These are phyloP conservation scores for Chenopodium suecicum DNA, from an alignment of 148 eudicot species.

Conservation along the genomic window DNA sequence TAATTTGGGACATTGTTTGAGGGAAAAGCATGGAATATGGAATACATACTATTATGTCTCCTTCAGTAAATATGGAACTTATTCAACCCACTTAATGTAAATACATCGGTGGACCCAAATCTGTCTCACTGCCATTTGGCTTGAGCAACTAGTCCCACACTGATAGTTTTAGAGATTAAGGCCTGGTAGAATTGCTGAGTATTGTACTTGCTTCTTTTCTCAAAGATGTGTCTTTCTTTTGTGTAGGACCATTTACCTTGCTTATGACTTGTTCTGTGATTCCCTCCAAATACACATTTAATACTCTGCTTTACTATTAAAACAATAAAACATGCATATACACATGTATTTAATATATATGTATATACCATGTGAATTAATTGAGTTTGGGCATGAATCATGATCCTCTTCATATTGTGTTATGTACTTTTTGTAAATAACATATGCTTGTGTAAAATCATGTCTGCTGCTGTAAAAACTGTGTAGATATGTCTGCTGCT, in stretches of 20 bases:
- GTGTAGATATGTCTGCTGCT: slow-evolving; percentile 1
- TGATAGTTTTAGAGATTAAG: slow-evolving; percentile 24
- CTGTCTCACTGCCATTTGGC: slow-evolving; percentile 41
- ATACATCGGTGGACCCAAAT: slow-evolving; percentile 33
- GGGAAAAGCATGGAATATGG: slow-evolving; percentile 71
- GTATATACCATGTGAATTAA: background rate
- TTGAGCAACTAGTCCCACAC: slow-evolving; percentile 31
- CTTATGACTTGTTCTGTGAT: slow-evolving; percentile 35
- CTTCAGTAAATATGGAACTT: slow-evolving; percentile 76
- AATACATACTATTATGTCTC: slow-evolving; percentile 54
- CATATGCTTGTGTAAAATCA: background rate
- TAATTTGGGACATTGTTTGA: slow-evolving; percentile 56
- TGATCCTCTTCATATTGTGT: background rate
- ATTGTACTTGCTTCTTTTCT: slow-evolving; percentile 58
- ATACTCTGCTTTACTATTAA: background rate
- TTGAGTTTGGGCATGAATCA: background rate
- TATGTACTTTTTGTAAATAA: background rate
- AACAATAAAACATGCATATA: background rate
- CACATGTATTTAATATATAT: background rate
- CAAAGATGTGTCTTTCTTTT: slow-evolving; percentile 33
- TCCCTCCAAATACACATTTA: slow-evolving; percentile 9
- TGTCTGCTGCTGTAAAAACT: background rate
- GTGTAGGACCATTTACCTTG: slow-evolving; percentile 36
- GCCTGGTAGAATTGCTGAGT: slow-evolving; percentile 37
- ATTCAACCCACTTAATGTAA: slow-evolving; percentile 50